Evolutionary conservation across 257 asterid genomes (phyloP), one percentile per base, ranked within the genome.

Genomic region (Perilla frutescens): DNA sequence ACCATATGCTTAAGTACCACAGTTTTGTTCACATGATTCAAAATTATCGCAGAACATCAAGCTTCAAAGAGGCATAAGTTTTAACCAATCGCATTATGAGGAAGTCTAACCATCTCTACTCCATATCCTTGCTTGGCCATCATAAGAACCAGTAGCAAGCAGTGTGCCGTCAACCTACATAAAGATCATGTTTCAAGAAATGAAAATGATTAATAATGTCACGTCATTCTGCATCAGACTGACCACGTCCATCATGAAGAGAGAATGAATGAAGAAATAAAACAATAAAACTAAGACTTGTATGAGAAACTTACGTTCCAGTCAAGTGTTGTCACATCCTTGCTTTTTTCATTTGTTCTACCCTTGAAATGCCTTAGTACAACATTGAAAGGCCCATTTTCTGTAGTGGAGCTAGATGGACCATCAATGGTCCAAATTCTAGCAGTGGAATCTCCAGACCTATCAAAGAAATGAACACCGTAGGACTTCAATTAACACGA

Each of bases 101-200:
- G 61, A 56, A 73, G 43, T 37, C 83, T 81, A 84, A 94, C 99
- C 99, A 76, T 90, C 92, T 86, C 86, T 86, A 75, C 79, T 85
- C 99, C 98, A 94, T 76, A 94, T 89, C 81, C 99, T 90, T 67
- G 99, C 99, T 86, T 91, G 99, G 67, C 99, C 99, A 85, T 94
- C 99, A 80, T 91, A 94, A 71, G 98, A 94, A 78, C 98, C 99
- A 10, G 98, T 91, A 67, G 98, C 98, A 70, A 94, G 99, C 79
- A 91, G 87, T 20, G 96, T 77, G 43, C 99, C 99, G 40, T 94
- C 99, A 63, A 83, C 89, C 99, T 94, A 68, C 66, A 74, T 31
- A 80, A 62, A 49, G 71, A 70, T 69, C 71, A 77, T 40, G 61
- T 75, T 61, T 77, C 45, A 57, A 5, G 58, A 55, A 61, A n/a